phyloP scores from a whole-genome alignment of 192 early-diverging fungal species.

The Mortierella alpina region DNA sequence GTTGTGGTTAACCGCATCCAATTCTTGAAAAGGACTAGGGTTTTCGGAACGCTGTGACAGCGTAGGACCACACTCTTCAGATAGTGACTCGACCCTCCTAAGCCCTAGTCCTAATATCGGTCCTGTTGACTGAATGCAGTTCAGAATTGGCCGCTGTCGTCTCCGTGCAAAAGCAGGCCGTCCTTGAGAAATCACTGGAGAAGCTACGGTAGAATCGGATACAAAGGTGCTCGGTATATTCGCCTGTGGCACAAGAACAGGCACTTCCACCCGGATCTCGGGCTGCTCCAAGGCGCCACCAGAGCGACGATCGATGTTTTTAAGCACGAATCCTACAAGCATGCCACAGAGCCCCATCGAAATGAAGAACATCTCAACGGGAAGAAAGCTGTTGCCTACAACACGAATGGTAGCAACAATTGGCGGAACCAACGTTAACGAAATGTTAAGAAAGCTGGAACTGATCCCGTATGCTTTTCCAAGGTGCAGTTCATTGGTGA shows the following conservation, averaged over 20 bases:
- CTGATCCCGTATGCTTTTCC: constrained; percentile 75
- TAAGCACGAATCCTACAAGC: constrained; percentile 35
- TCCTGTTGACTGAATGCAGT: background rate
- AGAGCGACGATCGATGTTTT: constrained; percentile 21
- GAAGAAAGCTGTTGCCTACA: constrained; percentile 27
- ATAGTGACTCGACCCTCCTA: too few relatives aligned
- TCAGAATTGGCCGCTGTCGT: constrained; percentile 3
- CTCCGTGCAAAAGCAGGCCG: background rate
- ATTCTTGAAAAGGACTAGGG: too few relatives aligned
- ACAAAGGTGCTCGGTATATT: background rate
- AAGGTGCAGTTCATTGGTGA: constrained; percentile 67
- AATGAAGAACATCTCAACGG: constrained; percentile 56
- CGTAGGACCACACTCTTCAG: too few relatives aligned
- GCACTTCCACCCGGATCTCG: constrained; percentile 45
- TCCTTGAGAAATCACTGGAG: constrained; percentile 13
- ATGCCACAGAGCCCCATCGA: constrained; percentile 33
- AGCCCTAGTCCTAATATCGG: background rate
- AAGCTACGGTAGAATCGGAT: background rate
- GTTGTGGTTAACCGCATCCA: too few relatives aligned
- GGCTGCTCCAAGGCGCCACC: constrained; percentile 36
- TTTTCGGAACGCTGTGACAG: too few relatives aligned
- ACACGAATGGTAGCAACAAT: constrained; percentile 68
- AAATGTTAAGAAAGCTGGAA: constrained; percentile 69
- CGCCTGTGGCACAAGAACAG: constrained; percentile 32
- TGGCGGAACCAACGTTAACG: constrained; percentile 65